phyloP scores from a whole-genome alignment of 164 flowering plant species.

The Malania oleifera region DNA sequence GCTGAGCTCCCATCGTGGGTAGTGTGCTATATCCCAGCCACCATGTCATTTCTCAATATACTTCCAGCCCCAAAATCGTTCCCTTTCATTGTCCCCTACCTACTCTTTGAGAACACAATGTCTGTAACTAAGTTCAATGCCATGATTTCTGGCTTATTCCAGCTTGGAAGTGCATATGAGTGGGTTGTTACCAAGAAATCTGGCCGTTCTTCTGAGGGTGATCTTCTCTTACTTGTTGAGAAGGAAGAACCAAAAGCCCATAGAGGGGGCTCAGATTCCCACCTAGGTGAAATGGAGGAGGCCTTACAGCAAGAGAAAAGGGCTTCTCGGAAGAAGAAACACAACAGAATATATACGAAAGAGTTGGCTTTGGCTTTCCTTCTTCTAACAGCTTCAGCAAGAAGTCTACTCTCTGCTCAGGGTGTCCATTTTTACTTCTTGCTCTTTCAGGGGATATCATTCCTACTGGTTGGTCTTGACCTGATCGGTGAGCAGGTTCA shows the following conservation, averaged over 20 bases:
- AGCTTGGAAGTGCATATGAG: slow-evolving; percentile 96
- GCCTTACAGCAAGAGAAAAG: slow-evolving; percentile 20
- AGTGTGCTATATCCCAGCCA: slow-evolving; percentile 90
- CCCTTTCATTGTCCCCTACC: slow-evolving; percentile 98
- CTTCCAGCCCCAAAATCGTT: slow-evolving; percentile 92
- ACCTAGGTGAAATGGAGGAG: slow-evolving; percentile 46
- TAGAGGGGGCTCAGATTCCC: slow-evolving; percentile 55
- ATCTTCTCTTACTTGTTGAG: slow-evolving; percentile 55
- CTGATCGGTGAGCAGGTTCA: slow-evolving; percentile 90
- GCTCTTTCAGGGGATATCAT: slow-evolving; percentile 91
- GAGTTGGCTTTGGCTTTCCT: slow-evolving; percentile 89
- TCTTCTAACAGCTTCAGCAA: slow-evolving; percentile 83
- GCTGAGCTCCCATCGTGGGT: slow-evolving; percentile 98
- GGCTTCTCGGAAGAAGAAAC: slow-evolving; percentile 58
- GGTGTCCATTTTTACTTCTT: slow-evolving; percentile 98
- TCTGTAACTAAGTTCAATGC: slow-evolving; percentile 98
- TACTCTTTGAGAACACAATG: slow-evolving; percentile 98
- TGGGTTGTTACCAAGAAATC: slow-evolving; percentile 99
- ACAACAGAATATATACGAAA: slow-evolving; percentile 84
- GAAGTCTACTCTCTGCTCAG: slow-evolving; percentile 91
- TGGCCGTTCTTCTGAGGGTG: slow-evolving; percentile 97
- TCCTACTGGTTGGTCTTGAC: slow-evolving; percentile 90
- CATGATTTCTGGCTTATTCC: slow-evolving; percentile 95
- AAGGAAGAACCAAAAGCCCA: slow-evolving; percentile 49
- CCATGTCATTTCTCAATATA: slow-evolving; percentile 93